A percentile compares a stretch with the other conserved stretches of the same genome.
Conservation (phyloP, 2,329 filamentous ascomycete genomes). For the Alternaria metachromatica region DNA sequence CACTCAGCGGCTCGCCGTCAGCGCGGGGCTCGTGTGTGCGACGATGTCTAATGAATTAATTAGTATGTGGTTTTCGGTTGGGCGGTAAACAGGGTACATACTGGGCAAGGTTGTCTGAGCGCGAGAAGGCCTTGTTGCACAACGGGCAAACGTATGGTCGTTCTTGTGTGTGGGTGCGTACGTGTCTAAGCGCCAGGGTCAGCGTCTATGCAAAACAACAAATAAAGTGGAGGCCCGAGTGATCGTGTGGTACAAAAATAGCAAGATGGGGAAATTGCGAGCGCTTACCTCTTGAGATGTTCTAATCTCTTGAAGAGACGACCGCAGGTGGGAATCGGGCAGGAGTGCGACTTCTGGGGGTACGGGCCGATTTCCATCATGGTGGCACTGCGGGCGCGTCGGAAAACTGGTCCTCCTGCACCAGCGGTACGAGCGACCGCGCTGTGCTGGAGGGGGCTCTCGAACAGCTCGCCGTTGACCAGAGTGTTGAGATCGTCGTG, state of each 20-base stretch:
- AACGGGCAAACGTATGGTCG: slow-evolving; percentile 96
- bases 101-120: slow-evolving; percentile 99
- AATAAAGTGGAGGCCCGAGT: slow-evolving; percentile 21
- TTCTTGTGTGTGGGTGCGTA: slow-evolving; percentile 99
- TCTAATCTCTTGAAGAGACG: slow-evolving; percentile 98
- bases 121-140: slow-evolving; percentile 98
- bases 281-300: slow-evolving; percentile 94
- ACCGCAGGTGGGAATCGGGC: slow-evolving; percentile 97
- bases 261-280: slow-evolving; percentile 40
- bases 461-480: slow-evolving; percentile 48
- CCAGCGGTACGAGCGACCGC: slow-evolving; percentile 65
- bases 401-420: slow-evolving; percentile 75
- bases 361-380: slow-evolving; percentile 97
- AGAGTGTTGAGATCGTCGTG: slow-evolving; percentile 69
- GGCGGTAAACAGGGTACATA: slow-evolving; percentile 57
- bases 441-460: slow-evolving; percentile 61
- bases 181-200: slow-evolving; percentile 73
- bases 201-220: slow-evolving; percentile 56
- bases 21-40: slow-evolving; percentile 81
- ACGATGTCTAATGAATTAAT: slow-evolving; percentile 64
- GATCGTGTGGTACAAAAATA: slow-evolving; percentile 14
- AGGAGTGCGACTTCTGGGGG: slow-evolving; percentile 97
- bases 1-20: slow-evolving; percentile 67
- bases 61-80: slow-evolving; percentile 30
- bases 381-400: slow-evolving; percentile 90